phyloP scores from a whole-genome alignment of 2,329 filamentous ascomycete species.

The Aspergillus novofumigatus region DNA sequence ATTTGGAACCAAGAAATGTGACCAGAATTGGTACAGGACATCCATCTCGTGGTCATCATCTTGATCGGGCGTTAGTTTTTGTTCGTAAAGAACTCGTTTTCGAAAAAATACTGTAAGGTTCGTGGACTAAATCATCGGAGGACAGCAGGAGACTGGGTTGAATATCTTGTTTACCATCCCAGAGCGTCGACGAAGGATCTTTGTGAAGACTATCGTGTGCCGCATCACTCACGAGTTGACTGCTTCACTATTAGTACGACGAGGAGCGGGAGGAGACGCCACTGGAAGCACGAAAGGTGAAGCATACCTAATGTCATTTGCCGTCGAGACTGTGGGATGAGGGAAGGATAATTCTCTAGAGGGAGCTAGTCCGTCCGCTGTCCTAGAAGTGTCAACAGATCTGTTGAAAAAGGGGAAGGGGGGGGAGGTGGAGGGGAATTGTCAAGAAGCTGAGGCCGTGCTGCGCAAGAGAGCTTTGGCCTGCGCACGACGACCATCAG shows the following conservation, averaged over 20 bases:
- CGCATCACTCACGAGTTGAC: constrained; percentile 5
- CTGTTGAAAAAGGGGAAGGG: constrained; percentile 52
- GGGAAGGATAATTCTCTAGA: constrained; percentile 34
- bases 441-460: constrained; percentile 35
- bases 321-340: constrained; percentile 30
- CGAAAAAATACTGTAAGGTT: constrained; percentile 49
- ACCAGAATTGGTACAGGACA: constrained; percentile 71
- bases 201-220: neutral
- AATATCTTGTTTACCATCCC: constrained; percentile 15
- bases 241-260: constrained; percentile 1
- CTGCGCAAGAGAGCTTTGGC: constrained; percentile 32
- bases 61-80: constrained; percentile 37
- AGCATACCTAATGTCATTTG: constrained; percentile 1
- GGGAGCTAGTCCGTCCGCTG: constrained; percentile 46
- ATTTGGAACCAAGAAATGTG: constrained; percentile 65
- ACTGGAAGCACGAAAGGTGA: neutral
- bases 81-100: constrained; percentile 48
- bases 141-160: neutral
- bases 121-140: constrained; percentile 27
- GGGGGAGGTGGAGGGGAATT: constrained; percentile 40
- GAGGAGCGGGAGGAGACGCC: neutral
- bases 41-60: constrained; percentile 48
- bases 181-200: constrained; percentile 35
- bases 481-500: constrained; percentile 42
- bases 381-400: constrained; percentile 51